Evolutionary conservation across 768 basidiomycete genomes (phyloP).

Genomic region (Cystobasidium onofrii): DNA sequence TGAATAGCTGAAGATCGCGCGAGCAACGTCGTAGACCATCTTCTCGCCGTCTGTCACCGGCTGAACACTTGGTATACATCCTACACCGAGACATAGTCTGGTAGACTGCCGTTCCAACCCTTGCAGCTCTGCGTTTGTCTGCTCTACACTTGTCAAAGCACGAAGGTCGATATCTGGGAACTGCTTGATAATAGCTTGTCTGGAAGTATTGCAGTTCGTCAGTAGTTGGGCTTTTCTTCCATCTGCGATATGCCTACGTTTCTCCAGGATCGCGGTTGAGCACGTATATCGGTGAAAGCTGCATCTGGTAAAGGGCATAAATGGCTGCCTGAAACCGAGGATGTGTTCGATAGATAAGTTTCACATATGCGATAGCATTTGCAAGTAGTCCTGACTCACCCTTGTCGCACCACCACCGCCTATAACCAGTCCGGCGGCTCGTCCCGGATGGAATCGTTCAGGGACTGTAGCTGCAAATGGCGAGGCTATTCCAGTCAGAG

Average conservation of each 20-base stretch:
- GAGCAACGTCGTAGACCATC: slow-evolving; percentile 11
- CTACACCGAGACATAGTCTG: neutral
- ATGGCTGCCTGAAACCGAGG: neutral
- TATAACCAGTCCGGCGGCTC: neutral
- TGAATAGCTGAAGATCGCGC: neutral
- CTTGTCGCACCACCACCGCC: slow-evolving; percentile 9
- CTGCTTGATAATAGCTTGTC: neutral
- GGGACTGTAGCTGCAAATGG: neutral
- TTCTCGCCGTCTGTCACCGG: neutral
- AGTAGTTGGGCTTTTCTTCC: neutral
- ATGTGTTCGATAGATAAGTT: neutral
- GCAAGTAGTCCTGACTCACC: neutral
- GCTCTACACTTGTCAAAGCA: neutral
- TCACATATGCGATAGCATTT: neutral
- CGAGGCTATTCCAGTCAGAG: neutral
- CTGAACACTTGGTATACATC: neutral
- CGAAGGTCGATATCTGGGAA: neutral
- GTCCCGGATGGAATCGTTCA: neutral
- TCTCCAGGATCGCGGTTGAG: slow-evolving; percentile 6
- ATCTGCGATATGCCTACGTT: neutral
- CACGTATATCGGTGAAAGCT: neutral
- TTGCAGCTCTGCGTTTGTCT: neutral
- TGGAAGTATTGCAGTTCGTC: neutral
- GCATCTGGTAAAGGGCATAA: slow-evolving; percentile 2
- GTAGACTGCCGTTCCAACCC: neutral